Base-by-base conservation (phyloP, 768 basidiomycete genomes). In the Lyophyllum shimeji region DNA sequence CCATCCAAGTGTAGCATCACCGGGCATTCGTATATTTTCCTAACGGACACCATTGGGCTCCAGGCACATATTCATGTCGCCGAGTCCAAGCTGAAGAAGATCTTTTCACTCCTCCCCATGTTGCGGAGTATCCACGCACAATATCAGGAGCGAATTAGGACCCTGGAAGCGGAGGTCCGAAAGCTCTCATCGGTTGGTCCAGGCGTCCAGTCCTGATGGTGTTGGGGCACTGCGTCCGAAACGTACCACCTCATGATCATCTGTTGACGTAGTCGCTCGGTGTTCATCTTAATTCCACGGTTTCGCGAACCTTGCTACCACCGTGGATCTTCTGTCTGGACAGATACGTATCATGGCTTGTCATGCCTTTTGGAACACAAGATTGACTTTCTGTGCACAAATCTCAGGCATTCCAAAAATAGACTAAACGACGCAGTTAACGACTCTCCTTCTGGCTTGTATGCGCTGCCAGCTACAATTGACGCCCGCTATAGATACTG, bases 361-460 rank as follows among this genome's bases (percentile, higher is more conserved):
- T 18, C 34, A 13, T 37, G 27, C 27, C 45, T 21, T 24, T 15
- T 29, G 25, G 45, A 21, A 24, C 24, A 46, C n/a, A 20, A 53
- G 53, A 54, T 54, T 54, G 46, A 40, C 46, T 46, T 46, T 31
- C 17, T 27, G 25, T 21, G 27, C 11, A 23, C 24, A 27, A 48
- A 55, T 55, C 53, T 49, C 24, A 31, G 43, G 21, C 7, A 29
- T 24, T 20, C 53, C 34, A 20, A 23, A 46, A 23, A 29, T 21
- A 17, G 33, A 45, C 43, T 21, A 20, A n/a, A 11, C 13, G 52
- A 37, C 59, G 59, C 56, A 47, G 21, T 52, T 57, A 54, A 27
- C 46, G 45, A 17, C 9, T 45, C 56, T n/a, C 56, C 59, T n/a
- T 47, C 39, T 23, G 37, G 51, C 18, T 21, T 34, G 5, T 17